Evolutionary conservation across 495 filamentous ascomycete species (phyloP), one percentile per base, ranked within the genome.

Genomic region (Penicillium goetzii): DNA sequence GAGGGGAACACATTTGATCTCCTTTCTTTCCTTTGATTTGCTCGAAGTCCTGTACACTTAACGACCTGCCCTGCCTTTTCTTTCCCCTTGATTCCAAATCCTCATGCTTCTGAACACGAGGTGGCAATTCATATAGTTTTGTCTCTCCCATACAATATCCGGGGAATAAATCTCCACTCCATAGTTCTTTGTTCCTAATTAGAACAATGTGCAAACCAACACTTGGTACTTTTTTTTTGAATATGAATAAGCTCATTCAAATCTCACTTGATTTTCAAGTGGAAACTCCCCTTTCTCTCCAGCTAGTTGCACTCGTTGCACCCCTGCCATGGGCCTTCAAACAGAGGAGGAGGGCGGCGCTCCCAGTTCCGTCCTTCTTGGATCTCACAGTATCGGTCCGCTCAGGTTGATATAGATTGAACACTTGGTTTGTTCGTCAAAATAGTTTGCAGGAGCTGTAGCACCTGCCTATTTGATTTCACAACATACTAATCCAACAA

Each of bases 121-220:
- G 36, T 55, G 30, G 30, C 52, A 55, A 55, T 21, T 10, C 36
- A 0, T 12, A 15, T n/a, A 19, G 52, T 36, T 10, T 23, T 38
- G 34, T 45, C 28, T 45, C 28, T 54, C n/a, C 51, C 32, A 53
- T 43, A 57, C 60, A 60, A 40, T 56, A 55, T 62, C 50, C 30
- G 54, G 64, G 60, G 58, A 65, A 58, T 60, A 55, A 2, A 64
- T 72, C 70, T 70, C 70, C 70, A 68, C 70, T 72, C 56, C 36
- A 43, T 54, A 40, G 34, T 43, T 36, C 9, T 57, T 55, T 55
- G n/a, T 55, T 12, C 19, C n/a, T 28, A 32, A 55, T 21, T 36
- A 33, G 52, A 55, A n/a, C 32, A 55, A 30, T 23, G 17, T 55
- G 30, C 52, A 19, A 55, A 3, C 32, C 12, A 4, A 25, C 45